These are phyloP conservation scores for Botrytis fabae DNA, from an alignment of 2,329 filamentous ascomycete species.

Conservation along the genomic window DNA sequence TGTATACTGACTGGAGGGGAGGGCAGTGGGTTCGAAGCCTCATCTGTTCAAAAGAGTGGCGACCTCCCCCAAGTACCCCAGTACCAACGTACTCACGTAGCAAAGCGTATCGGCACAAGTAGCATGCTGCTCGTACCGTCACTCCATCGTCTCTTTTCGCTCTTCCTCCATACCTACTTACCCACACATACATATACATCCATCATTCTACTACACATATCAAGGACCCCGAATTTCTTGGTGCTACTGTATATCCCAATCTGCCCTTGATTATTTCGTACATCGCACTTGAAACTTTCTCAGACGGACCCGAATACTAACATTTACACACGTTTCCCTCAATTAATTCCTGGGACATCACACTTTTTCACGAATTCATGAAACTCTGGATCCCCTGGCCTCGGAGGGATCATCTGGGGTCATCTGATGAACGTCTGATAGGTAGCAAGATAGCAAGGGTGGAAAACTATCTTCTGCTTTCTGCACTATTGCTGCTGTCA, in stretches of 20 bases:
- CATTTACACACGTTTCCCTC: not conserved
- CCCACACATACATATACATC: not conserved
- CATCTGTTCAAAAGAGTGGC: not conserved
- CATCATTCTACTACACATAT: not conserved
- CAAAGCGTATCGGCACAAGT: not conserved
- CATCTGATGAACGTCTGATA: conserved; percentile 21
- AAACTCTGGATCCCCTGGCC: not conserved
- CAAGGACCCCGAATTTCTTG: not conserved
- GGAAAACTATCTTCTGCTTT: not conserved
- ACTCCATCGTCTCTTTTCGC: not conserved
- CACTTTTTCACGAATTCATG: conserved; percentile 1
- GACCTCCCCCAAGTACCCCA: not conserved
- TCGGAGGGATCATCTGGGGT: conserved; percentile 14
- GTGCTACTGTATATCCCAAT: not conserved
- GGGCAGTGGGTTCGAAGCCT: not conserved
- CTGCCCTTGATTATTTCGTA: not conserved
- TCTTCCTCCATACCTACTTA: conserved; percentile 5
- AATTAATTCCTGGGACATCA: not conserved
- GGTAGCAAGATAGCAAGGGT: conserved; percentile 19
- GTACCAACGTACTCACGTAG: not conserved
- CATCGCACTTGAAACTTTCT: conserved; percentile 5
- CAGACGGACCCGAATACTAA: conserved; percentile 17
- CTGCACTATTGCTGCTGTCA: conserved; percentile 19
- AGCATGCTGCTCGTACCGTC: not conserved
- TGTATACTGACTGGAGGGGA: not conserved